These are phyloP conservation scores for Xylaria sp. DNA, from an alignment of 2,329 filamentous ascomycete species.

Conservation along the genomic window DNA sequence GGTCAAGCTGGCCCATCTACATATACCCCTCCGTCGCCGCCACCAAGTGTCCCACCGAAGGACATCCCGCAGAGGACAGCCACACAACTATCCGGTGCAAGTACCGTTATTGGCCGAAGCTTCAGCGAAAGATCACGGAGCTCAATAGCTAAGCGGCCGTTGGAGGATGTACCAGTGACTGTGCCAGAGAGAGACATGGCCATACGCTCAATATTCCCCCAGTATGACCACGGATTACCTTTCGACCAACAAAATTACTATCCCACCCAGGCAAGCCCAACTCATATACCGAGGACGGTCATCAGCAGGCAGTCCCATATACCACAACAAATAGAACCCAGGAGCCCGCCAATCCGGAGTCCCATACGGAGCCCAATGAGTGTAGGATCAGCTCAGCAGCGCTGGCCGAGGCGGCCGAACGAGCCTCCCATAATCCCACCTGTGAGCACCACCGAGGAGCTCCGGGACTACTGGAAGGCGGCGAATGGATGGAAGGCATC, in stretches of 20 bases:
- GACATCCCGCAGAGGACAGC: conserved; percentile 54
- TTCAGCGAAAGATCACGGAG: conserved; percentile 57
- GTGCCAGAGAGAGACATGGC: conserved; percentile 42
- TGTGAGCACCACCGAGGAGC: conserved; percentile 63
- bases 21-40: conserved; percentile 40
- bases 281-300: conserved; percentile 65
- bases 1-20: conserved; percentile 36
- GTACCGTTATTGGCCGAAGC: conserved; percentile 54
- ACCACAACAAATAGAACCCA: conserved; percentile 42
- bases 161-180: conserved; percentile 43
- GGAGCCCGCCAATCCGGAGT: conserved; percentile 39
- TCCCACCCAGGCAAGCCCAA: conserved; percentile 68
- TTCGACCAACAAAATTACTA: conserved; percentile 73
- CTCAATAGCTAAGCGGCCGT: conserved; percentile 63
- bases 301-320: conserved; percentile 71
- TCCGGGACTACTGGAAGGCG: conserved; percentile 71
- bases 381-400: conserved; percentile 38
- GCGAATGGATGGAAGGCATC: conserved; percentile 73
- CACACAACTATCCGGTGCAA: conserved; percentile 57
- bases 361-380: conserved; percentile 44
- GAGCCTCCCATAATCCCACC: conserved; percentile 54
- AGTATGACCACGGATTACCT: conserved; percentile 71
- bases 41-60: conserved; percentile 44
- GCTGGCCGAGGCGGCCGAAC: conserved; percentile 42
- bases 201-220: conserved; percentile 76